Evolutionary conservation across 805 yeast species (phyloP).

Genomic region (Metschnikowia baotianmanensis): DNA sequence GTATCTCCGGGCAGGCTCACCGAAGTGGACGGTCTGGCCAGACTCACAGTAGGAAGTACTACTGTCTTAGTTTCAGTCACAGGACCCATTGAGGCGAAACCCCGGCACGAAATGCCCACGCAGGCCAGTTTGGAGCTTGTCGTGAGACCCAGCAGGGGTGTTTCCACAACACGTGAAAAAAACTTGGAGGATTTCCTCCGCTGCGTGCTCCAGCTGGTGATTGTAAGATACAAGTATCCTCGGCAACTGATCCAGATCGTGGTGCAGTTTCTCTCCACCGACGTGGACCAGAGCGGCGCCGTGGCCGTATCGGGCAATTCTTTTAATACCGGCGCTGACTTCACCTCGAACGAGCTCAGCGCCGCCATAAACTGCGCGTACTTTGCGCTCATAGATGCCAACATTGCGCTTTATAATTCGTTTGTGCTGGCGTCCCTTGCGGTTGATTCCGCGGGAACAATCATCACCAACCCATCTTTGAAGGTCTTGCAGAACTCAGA

Average conservation of each 20-base stretch:
- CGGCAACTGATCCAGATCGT: slow-evolving; percentile 56
- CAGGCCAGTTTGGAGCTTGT: slow-evolving; percentile 73
- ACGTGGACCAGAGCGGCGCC: slow-evolving; percentile 19
- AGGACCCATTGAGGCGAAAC: slow-evolving; percentile 87
- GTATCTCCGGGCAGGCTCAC: slow-evolving; percentile 34
- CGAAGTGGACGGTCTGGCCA: slow-evolving; percentile 81
- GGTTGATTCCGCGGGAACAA: slow-evolving; percentile 23
- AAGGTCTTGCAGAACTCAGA: slow-evolving; percentile 40
- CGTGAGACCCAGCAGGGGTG: slow-evolving; percentile 76
- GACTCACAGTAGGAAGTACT: slow-evolving; percentile 48
- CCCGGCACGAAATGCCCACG: slow-evolving; percentile 82
- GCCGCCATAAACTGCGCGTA: slow-evolving; percentile 71
- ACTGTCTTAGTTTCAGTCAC: slow-evolving; percentile 73
- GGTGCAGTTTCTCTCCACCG: slow-evolving; percentile 39
- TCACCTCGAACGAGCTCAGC: slow-evolving; percentile 52
- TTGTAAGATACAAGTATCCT: slow-evolving; percentile 68
- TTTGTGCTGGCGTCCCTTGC: slow-evolving; percentile 55
- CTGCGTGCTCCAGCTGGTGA: slow-evolving; percentile 55
- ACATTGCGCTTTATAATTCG: slow-evolving; percentile 63
- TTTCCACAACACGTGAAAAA: slow-evolving; percentile 73
- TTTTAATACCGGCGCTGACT: slow-evolving; percentile 22
- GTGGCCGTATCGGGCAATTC: slow-evolving; percentile 17
- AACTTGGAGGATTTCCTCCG: slow-evolving; percentile 69
- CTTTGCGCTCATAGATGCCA: slow-evolving; percentile 78
- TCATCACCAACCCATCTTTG: slow-evolving; percentile 44